A percentile compares a stretch with the other conserved stretches of the same genome.
These are phyloP conservation scores for Candida palmyrensis DNA, from an alignment of 805 yeast genomes.

Conservation along the genomic window DNA sequence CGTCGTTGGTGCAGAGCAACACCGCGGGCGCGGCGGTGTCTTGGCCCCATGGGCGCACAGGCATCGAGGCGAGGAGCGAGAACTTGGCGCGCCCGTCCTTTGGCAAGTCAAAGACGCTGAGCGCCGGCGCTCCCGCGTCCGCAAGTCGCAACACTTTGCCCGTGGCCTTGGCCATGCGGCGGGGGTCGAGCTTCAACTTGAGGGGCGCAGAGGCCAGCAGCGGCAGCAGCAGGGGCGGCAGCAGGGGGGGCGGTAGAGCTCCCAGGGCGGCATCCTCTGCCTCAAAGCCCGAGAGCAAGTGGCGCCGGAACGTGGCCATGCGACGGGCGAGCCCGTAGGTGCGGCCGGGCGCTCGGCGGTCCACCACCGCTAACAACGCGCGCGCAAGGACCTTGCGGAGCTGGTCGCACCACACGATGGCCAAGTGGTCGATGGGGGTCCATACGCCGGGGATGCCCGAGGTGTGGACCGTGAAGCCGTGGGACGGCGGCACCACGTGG, in stretches of 20 bases:
- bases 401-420: slow-evolving; percentile 96
- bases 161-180: slow-evolving; percentile 3
- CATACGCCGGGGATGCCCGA: slow-evolving; percentile 88
- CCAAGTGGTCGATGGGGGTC: slow-evolving; percentile 92
- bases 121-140: background rate
- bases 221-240: too few relatives aligned
- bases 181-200: slow-evolving; percentile 13
- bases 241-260: too few relatives aligned
- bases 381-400: slow-evolving; percentile 59
- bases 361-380: slow-evolving; percentile 56
- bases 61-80: slow-evolving; percentile 16
- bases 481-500: slow-evolving; percentile 61
- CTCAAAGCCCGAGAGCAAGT: slow-evolving; percentile 48
- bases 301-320: slow-evolving; percentile 49
- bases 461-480: slow-evolving; percentile 81
- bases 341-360: slow-evolving; percentile 39
- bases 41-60: slow-evolving; percentile 7
- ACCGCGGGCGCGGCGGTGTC: slow-evolving; percentile 11
- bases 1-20: slow-evolving; percentile 14
- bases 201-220: too few relatives aligned
- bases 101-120: slow-evolving; percentile 5
- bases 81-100: slow-evolving; percentile 7
- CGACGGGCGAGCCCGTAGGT: slow-evolving; percentile 52
- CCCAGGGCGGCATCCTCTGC: too few relatives aligned
- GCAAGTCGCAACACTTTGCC: background rate